phyloP scores from a whole-genome alignment of 306 rosid species.

The Vicia faba region DNA sequence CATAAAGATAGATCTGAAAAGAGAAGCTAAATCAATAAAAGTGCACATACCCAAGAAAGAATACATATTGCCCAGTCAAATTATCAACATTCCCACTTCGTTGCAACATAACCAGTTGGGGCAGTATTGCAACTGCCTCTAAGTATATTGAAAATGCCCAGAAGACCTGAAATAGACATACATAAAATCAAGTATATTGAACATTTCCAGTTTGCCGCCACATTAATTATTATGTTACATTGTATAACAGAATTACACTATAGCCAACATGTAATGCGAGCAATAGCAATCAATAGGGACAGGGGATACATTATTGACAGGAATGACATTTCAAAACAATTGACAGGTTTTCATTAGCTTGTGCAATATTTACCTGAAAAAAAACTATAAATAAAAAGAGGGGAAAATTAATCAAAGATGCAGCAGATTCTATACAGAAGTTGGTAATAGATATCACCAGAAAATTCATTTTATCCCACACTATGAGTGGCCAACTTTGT shows the following conservation, averaged over 20 bases:
- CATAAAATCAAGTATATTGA: conserved; percentile 21
- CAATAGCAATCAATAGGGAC: neutral
- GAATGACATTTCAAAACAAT: neutral
- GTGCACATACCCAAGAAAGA: conserved; percentile 80
- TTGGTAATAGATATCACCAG: neutral
- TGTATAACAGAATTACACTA: conserved; percentile 17
- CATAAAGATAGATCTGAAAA: conserved; percentile 11
- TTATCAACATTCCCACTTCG: conserved; percentile 95
- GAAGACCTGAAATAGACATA: conserved; percentile 55
- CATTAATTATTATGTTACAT: conserved; percentile 17
- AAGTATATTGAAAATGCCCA: conserved; percentile 97
- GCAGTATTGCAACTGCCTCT: conserved; percentile 90
- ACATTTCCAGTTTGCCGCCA: neutral
- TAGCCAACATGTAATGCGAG: conserved; percentile 29
- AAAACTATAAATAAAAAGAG: neutral
- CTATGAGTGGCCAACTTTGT: too few relatives aligned
- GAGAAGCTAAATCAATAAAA: conserved; percentile 8
- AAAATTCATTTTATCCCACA: neutral
- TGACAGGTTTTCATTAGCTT: neutral
- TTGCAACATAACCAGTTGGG: conserved; percentile 88
- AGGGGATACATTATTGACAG: conserved; percentile 1
- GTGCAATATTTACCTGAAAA: neutral
- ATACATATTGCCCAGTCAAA: conserved; percentile 85
- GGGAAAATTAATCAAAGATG: neutral
- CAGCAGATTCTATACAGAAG: neutral